Base-by-base conservation (phyloP, 1,284 basidiomycete genomes). In the Puccinia horiana region DNA sequence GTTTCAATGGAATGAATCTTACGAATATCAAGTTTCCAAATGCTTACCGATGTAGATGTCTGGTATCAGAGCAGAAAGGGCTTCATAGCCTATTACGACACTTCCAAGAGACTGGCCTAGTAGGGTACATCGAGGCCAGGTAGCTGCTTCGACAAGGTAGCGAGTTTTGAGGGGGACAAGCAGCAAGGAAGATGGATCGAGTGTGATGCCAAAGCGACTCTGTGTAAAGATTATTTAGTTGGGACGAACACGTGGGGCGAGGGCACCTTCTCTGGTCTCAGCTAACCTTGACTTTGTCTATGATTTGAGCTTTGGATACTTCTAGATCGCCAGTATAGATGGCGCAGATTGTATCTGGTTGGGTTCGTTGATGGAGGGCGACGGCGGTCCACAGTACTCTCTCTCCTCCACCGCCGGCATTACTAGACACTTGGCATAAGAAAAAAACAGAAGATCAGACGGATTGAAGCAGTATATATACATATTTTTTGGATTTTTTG, bases 391-490 rank as follows among this genome's bases (percentile, higher is more conserved):
- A 99, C 0, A 99, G 88, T 0, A 99, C 96, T 0, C 96, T 91
- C 88, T 99, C 96, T 0, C 97, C 97, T 18, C 97, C 97, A 16
- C 96, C 96, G 0, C 96, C 96, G 32, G 96, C 95, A 89, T 99
- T 97, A 87, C 95, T 97, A 85, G 37, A 1, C 26, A 52, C 42
- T 56, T 61, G 9, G 35, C 20, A 74, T 23, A 65, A 83, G 35
- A 14, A 63, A 78, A 63, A 16, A 32, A 58, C 2, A 3, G 6
- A 23, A 20, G 54, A 35, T 40, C 44, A 42, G 74, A n/a, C n/a
- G 44, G 29, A 76, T 37, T 4, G 56, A 63, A 32, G 29, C 37
- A 29, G 14, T 58, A 29, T 61, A 23, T 42, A 3, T 32, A 86
- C n/a, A n/a, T n/a, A n/a, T n/a, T n/a, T n/a, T n/a, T n/a, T n/a